Conservation (phyloP, 768 basidiomycete species). For the Hericium coralloides region DNA sequence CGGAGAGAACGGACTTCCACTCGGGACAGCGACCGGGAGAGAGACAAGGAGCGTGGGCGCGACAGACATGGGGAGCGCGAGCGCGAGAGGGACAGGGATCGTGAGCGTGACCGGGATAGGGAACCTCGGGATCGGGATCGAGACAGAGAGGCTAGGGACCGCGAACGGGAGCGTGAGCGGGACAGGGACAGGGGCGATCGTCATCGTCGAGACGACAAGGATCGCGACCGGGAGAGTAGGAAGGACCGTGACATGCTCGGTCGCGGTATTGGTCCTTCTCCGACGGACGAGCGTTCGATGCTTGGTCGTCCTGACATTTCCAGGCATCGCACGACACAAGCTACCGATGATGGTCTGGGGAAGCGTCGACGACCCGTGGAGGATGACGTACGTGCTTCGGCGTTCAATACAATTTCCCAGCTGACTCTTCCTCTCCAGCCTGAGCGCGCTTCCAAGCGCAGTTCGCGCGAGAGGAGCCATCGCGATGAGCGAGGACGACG, state of each 20-base stretch:
- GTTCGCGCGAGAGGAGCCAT: slow-evolving; percentile 68
- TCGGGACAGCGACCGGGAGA: slow-evolving; percentile 36
- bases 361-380: slow-evolving; percentile 63
- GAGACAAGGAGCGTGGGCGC: slow-evolving; percentile 18
- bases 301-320: slow-evolving; percentile 52
- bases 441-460: slow-evolving; percentile 73
- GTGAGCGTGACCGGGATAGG: slow-evolving; percentile 19
- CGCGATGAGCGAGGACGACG: slow-evolving; percentile 68
- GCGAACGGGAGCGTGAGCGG: slow-evolving; percentile 17
- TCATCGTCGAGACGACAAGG: slow-evolving; percentile 32
- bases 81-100: slow-evolving; percentile 19
- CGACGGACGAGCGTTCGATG: slow-evolving; percentile 44
- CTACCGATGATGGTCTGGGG: slow-evolving; percentile 57
- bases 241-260: slow-evolving; percentile 48
- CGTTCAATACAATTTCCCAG: not conserved
- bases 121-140: slow-evolving; percentile 16
- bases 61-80: slow-evolving; percentile 17
- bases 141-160: slow-evolving; percentile 15
- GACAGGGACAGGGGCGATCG: slow-evolving; percentile 20
- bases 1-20: slow-evolving; percentile 31
- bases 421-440: slow-evolving; percentile 29
- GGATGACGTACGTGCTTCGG: slow-evolving; percentile 54
- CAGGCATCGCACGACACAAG: slow-evolving; percentile 40
- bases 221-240: slow-evolving; percentile 52
- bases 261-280: slow-evolving; percentile 24